phyloP scores from a whole-genome alignment of 23 red algal genomes.

The Chondrus crispus region DNA sequence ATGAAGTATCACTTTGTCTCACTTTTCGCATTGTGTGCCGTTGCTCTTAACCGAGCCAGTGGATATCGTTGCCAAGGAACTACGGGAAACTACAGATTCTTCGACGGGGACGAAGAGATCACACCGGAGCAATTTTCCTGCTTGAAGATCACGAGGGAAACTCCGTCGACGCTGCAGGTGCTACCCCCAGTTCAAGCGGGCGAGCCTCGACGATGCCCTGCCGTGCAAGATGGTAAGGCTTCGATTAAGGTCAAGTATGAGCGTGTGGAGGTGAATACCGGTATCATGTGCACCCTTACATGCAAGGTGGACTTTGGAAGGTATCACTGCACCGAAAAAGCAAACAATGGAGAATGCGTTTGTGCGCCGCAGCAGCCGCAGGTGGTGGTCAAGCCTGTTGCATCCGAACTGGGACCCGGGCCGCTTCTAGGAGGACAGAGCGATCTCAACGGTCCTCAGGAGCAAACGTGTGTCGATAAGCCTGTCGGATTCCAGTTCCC shows the following conservation, averaged over 20 bases:
- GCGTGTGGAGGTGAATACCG: neutral
- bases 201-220: neutral
- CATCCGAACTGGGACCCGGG: neutral
- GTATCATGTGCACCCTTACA: neutral
- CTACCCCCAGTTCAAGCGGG: neutral
- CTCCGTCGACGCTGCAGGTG: neutral
- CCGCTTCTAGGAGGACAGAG: neutral
- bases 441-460: neutral
- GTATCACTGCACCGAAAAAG: neutral
- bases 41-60: no score
- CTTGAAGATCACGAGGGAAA: neutral
- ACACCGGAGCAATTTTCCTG: neutral
- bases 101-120: neutral
- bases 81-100: neutral
- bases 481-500: neutral
- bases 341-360: neutral
- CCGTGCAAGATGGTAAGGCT: neutral
- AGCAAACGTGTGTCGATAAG: neutral
- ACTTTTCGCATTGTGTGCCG: no score
- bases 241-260: neutral
- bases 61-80: no score
- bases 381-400: neutral
- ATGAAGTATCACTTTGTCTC: no score
- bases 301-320: neutral
- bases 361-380: neutral